Base-by-base conservation (phyloP, 2,329 filamentous ascomycete genomes). In the Stemphylium vesicarium region DNA sequence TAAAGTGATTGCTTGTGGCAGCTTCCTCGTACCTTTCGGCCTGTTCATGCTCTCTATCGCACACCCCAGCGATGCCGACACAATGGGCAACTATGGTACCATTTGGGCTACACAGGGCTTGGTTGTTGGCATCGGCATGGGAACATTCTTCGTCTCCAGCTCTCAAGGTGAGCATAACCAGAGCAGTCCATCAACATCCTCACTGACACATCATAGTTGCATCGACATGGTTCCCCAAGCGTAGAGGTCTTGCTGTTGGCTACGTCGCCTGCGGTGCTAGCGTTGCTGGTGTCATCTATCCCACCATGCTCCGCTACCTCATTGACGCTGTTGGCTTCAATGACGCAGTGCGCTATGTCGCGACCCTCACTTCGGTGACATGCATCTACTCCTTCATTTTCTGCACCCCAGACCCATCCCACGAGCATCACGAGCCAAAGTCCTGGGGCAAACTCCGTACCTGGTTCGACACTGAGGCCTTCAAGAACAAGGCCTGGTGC, bases 81-180 rank as follows among this genome's bases (percentile, higher is more conserved):
- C 68, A 4, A 45, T 75, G 18, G 78, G 73, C 38, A 78, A 72
- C 48, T 81, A 79, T 60, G 70, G 60, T 26, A 61, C 75, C 6
- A 79, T 81, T 20, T 80, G 79, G 78, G 65, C 78, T 10, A 79
- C 78, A 4, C 80, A 82, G 63, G 80, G 80, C 4, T 63, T 82
- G 35, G 64, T 81, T 33, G 74, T 75, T 22, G 79, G 79, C 4
- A 53, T 82, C 9, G 81, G 81, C 9, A 82, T 82, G 80, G 75
- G 79, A n/a, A 82, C 79, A 59, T 81, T 80, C 66, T 82, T 82
- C 59, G 80, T 82, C 4, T 77, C 77, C 20, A 81, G 79, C 57
- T 82, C 80, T 20, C 80, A 82, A 70, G 74, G 79, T 81, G 74
- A 53, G 75, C 66, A 9, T 12, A 4, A 29, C 12, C 24, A 36